Evolutionary conservation across 768 basidiomycete genomes (phyloP).

Genomic region (Russula dissimulans): DNA sequence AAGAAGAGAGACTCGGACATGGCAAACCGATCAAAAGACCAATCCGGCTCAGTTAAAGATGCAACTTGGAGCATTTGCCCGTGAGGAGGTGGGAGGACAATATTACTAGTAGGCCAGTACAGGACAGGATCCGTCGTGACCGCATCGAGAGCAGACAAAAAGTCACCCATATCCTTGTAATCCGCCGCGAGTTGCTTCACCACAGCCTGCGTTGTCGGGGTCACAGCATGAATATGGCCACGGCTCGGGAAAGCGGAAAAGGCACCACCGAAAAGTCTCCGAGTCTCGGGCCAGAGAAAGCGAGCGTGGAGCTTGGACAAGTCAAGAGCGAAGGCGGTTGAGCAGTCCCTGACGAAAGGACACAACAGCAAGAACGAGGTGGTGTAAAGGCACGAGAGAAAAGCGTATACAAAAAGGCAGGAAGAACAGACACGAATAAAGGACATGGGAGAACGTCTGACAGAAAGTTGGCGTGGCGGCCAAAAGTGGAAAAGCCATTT

Average conservation of each 20-base stretch:
- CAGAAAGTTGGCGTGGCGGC: no score
- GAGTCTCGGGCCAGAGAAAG: neutral
- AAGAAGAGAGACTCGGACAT: conserved; percentile 32
- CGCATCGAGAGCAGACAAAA: conserved; percentile 4
- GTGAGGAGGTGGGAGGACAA: neutral
- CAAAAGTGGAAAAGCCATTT: no score
- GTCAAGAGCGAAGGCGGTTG: conserved; percentile 11
- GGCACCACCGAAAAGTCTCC: neutral
- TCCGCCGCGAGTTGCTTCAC: conserved; percentile 1
- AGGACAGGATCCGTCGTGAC: neutral
- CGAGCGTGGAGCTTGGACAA: neutral
- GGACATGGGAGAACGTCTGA: no score
- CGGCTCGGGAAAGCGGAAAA: neutral
- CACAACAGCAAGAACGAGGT: conserved; percentile 17
- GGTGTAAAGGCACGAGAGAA: conserved; percentile 18
- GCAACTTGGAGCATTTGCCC: neutral
- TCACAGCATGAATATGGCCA: neutral
- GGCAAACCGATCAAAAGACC: conserved; percentile 1
- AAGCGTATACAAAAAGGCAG: conserved; percentile 9
- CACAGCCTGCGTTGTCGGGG: neutral
- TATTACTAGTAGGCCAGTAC: neutral
- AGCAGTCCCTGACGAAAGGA: conserved; percentile 16
- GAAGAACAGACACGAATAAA: conserved; percentile 1
- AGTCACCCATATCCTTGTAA: conserved; percentile 5
- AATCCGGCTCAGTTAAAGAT: conserved; percentile 3